These are phyloP conservation scores for Conticribra guillardii DNA, from an alignment of 108 stramenopile species.

Conservation along the genomic window DNA sequence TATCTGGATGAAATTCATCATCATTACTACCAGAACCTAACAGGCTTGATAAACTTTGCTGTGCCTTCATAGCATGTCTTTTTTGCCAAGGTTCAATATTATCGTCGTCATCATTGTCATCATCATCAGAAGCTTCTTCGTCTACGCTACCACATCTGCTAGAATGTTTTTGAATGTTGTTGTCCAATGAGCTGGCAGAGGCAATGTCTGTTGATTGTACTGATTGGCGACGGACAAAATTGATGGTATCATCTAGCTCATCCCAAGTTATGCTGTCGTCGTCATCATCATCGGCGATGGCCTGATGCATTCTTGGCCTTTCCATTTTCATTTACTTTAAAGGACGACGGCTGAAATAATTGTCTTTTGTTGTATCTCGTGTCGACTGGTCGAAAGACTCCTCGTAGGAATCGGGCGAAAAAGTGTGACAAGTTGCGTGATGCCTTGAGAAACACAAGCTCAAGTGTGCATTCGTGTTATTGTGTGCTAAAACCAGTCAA, in stretches of 20 bases:
- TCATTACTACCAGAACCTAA: not conserved
- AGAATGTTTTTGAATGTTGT: not conserved
- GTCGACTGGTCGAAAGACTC: too few relatives aligned
- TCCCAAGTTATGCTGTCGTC: not conserved
- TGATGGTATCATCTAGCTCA: slow-evolving; percentile 6
- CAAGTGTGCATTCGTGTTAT: too few relatives aligned
- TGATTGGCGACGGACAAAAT: not conserved
- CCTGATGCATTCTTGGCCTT: too few relatives aligned
- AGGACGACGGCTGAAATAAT: too few relatives aligned
- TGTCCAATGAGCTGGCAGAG: too few relatives aligned
- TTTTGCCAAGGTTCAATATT: not conserved
- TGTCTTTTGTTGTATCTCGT: too few relatives aligned
- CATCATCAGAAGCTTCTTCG: not conserved
- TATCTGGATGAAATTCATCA: not conserved
- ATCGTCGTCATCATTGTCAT: not conserved
- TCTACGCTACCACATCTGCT: not conserved
- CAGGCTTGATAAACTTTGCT: not conserved
- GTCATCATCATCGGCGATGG: not conserved
- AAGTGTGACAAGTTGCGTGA: too few relatives aligned
- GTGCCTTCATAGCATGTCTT: not conserved
- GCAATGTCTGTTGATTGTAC: not conserved
- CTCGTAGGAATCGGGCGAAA: too few relatives aligned
- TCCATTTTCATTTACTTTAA: too few relatives aligned
- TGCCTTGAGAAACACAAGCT: too few relatives aligned
- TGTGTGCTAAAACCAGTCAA: too few relatives aligned